Evolutionary conservation across 1,284 basidiomycete species (phyloP).

Genomic region (Pholiota adiposa): DNA sequence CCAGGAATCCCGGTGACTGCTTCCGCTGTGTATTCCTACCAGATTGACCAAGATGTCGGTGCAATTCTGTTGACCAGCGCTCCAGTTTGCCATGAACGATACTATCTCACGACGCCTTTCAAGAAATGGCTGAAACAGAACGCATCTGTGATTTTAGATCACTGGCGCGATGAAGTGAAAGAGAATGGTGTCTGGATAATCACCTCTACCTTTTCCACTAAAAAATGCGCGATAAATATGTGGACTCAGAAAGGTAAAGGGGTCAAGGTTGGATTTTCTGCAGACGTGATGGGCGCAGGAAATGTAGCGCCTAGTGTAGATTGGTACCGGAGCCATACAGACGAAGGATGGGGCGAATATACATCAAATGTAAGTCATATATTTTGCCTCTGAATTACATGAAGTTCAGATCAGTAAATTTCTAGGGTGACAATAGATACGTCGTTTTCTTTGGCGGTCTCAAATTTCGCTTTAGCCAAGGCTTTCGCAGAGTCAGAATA

Average conservation of each 20-base stretch:
- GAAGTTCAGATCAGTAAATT: neutral
- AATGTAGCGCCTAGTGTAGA: slow-evolving; percentile 20
- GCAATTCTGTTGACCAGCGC: slow-evolving; percentile 23
- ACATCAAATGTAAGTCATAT: slow-evolving; percentile 13
- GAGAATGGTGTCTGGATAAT: slow-evolving; percentile 24
- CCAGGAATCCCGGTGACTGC: slow-evolving; percentile 22
- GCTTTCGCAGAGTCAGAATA: slow-evolving; percentile 12
- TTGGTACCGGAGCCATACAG: slow-evolving; percentile 22
- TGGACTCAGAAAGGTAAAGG: slow-evolving; percentile 18
- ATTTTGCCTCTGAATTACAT: neutral
- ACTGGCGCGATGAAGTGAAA: slow-evolving; percentile 24
- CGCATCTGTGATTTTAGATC: slow-evolving; percentile 17
- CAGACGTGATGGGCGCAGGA: slow-evolving; percentile 17
- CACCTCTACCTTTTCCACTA: slow-evolving; percentile 23
- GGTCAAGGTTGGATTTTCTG: slow-evolving; percentile 25
- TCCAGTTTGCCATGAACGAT: slow-evolving; percentile 24
- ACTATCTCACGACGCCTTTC: slow-evolving; percentile 22
- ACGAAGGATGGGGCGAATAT: slow-evolving; percentile 27
- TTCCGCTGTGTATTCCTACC: slow-evolving; percentile 25
- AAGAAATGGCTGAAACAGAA: slow-evolving; percentile 26
- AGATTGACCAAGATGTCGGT: slow-evolving; percentile 19
- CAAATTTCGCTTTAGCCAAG: slow-evolving; percentile 21
- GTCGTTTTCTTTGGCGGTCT: slow-evolving; percentile 27
- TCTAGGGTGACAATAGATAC: slow-evolving; percentile 18
- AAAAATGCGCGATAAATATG: slow-evolving; percentile 26